Evolutionary conservation across 2,329 filamentous ascomycete genomes (phyloP), one percentile per base, ranked within the genome.

Genomic region (Microsporum audouinii): DNA sequence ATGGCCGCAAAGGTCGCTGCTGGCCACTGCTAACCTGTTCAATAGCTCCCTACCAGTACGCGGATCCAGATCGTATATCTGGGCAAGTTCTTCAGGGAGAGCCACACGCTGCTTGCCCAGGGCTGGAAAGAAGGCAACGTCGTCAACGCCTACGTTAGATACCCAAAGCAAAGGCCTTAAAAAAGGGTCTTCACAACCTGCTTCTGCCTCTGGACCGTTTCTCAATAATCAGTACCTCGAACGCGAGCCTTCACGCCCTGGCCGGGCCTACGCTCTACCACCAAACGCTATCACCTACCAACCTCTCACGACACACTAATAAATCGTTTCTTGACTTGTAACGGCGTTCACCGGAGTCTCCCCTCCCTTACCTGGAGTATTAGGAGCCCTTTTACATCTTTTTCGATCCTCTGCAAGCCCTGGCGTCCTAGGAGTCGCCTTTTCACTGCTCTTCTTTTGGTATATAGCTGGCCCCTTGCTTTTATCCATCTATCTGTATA

Each of bases 81-180:
- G 73, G 91, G 91, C 66, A 89, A 85, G 70, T 83, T 91, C 58
- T 80, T 96, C 53, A 84, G 85, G 65, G 88, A 92, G 65, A 79
- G 80, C 60, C 71, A 82, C 23, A 80, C 86, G 0, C 73, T 96
- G 17, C 73, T 78, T 51, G 80, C 81, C 2, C 87, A 94, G 67
- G 88, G 87, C 57, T 96, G 89, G 88, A 82, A 85, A 67, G 79
- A 82, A 63, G 88, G 85, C 39, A 82, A 94, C 69, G 78, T 94
- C 38, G 76, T 95, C 60, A 94, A 91, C 71, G 90, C 87, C 27
- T 78, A 94, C 62, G 85, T 77, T 34, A 47, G 65, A 4, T 65
- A 65, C 27, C 33, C 57, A 10, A 53, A n/a, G 23, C 23, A 29
- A 43, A 47, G 43, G 43, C 23, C n/a, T 47, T 17, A 47, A 14